Percentiles rank a stretch among this genome's conserved stretches.
Evolutionary conservation across 169 alveolate species (phyloP).

Genomic region (Besnoitia besnoiti): DNA sequence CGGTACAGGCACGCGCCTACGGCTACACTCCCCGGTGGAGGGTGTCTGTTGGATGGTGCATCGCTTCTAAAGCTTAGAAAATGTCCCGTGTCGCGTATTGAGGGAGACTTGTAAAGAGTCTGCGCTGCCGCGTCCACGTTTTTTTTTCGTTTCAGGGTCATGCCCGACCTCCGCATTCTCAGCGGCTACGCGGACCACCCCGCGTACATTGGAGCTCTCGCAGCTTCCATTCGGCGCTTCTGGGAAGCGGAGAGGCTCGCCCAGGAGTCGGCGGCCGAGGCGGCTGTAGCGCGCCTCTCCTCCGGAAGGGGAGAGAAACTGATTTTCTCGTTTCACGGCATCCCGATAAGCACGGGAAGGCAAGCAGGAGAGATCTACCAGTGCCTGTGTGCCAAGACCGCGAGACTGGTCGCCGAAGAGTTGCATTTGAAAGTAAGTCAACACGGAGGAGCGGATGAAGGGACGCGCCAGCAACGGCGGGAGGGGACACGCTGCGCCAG

Average conservation of each 20-base stretch:
- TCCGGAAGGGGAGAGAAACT: constrained; percentile 43
- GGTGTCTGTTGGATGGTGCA: too few species aligned
- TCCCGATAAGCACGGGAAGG: constrained; percentile 30
- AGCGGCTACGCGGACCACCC: constrained; percentile 74
- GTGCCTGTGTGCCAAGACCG: constrained; percentile 65
- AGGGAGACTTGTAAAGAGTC: too few species aligned
- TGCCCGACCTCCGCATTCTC: constrained; percentile 75
- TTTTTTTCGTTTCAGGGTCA: constrained; percentile 27
- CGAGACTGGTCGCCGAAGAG: constrained; percentile 55
- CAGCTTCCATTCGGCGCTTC: constrained; percentile 64
- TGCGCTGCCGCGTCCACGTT: too few species aligned
- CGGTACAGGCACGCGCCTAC: too few species aligned
- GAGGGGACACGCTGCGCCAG: too few species aligned
- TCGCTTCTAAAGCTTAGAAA: too few species aligned
- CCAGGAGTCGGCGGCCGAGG: background rate
- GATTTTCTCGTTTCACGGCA: constrained; percentile 62
- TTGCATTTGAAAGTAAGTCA: constrained; percentile 39
- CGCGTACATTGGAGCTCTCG: constrained; percentile 69
- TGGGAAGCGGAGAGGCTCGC: constrained; percentile 53
- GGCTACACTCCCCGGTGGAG: too few species aligned
- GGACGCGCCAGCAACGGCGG: background rate
- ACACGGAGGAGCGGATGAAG: background rate
- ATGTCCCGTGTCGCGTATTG: too few species aligned
- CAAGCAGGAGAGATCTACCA: constrained; percentile 59
- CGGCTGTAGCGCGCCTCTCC: background rate